Evolutionary conservation across 257 asterid species (phyloP).

Genomic region (Fraxinus excelsior): DNA sequence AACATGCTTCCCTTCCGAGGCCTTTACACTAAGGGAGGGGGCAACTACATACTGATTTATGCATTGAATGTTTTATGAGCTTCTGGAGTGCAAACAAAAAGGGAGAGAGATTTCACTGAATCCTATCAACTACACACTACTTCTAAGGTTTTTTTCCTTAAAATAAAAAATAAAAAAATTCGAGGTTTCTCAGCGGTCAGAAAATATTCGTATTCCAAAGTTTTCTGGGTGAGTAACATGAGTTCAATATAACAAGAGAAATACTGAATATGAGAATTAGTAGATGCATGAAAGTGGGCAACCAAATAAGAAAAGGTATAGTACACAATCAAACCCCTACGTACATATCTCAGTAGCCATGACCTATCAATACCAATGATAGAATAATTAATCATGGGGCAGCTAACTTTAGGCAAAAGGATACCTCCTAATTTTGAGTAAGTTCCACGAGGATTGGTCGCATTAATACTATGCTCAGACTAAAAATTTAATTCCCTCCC

Average conservation of each 20-base stretch:
- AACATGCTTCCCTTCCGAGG: background rate
- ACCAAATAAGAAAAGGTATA: background rate
- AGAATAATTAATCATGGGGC: background rate
- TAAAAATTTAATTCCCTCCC: background rate
- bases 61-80: background rate
- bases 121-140: background rate
- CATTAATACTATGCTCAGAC: background rate
- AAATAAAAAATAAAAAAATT: background rate
- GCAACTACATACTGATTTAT: background rate
- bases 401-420: constrained; percentile 8
- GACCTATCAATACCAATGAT: background rate
- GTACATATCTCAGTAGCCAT: background rate
- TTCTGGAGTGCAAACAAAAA: background rate
- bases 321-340: background rate
- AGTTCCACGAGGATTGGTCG: background rate
- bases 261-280: background rate
- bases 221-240: background rate
- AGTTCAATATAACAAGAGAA: background rate
- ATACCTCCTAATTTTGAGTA: background rate
- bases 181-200: constrained; percentile 1
- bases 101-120: background rate
- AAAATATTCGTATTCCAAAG: background rate
- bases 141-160: background rate
- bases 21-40: background rate
- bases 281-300: background rate